Evolutionary conservation across 768 basidiomycete genomes (phyloP), one percentile per base, ranked within the genome.

Genomic region (Tricholoma furcatifolium): DNA sequence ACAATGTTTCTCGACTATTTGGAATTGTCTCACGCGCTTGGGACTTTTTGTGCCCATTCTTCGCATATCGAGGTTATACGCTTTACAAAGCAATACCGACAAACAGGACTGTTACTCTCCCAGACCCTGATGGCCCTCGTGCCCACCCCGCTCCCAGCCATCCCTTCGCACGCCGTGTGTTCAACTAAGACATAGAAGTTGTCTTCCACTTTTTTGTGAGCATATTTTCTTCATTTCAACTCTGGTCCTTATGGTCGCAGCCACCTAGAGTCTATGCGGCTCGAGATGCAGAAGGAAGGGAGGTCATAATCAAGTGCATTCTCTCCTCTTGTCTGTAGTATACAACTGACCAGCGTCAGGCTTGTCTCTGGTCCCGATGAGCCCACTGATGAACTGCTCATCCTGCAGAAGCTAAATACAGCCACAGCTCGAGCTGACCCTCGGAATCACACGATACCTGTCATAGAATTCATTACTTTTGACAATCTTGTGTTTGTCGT

Each of bases 401-500:
- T 61, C 6, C 38, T 57, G 11, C 60, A 54, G 38, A 32, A 35
- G 12, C 31, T 63, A n/a, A 59, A 61, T 30, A 50, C 46, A 12
- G 31, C 51, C 10, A 34, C 35, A 14, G 35, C 55, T 6, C 47
- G 58, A 2, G 44, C 54, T 3, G 56, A 65, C 38, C 56, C 61
- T 14, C 48, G 56, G 15, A 65, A 65, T 42, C 60, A 59, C 38
- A 61, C 61, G 1, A 58, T 62, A 3, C 55, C 24, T 23, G 41
- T 56, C 12, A 14, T 65, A 2, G 61, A 61, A 2, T 62, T 49
- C n/a, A 7, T 61, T 2, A 41, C 30, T 10, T 58, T 57, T n/a
- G 55, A 58, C 23, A 46, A 43, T 14, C 39, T 58, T 9, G 40
- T 54, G 1, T 63, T 60, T 32, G 55, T 51, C 2, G 62, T 63